Base-by-base conservation (phyloP, 441 rosid species). In the Melastoma candidum region DNA sequence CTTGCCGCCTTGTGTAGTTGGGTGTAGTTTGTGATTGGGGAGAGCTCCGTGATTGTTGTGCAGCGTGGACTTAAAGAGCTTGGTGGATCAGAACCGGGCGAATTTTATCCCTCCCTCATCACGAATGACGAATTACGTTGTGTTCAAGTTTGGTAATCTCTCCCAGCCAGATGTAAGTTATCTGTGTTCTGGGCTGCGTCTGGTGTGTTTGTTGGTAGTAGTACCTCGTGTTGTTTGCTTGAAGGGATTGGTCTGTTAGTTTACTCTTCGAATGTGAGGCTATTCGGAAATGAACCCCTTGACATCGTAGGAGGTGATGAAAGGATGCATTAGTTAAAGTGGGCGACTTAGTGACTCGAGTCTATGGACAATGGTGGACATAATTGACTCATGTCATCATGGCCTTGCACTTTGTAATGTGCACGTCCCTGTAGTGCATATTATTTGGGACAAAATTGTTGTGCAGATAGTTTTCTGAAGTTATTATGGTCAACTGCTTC, bases 11-110 rank as follows among this genome's bases (percentile, higher is more conserved):
- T 39, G 56, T 10, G 14, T 2, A 13, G 27, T 53, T 51, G 27
- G 12, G 32, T 39, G 17, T 17, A 29, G 26, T 26, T 45, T 25
- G 17, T 29, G 39, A 12, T 24, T 56, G 29, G 24, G 12, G 17
- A 24, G 49, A 47, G 48, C 41, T 57, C 4, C 25, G 48, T 44
- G n/a, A 52, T 68, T 36, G 51, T 60, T 52, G 13, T 62, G 69
- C 78, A 92, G 98, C 62, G 96, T 92, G 77, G 90, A 92, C 77
- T 80, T 92, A 89, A 87, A 71, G 74, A 58, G 89, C 67, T 73
- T 92, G 59, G 79, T 85, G 71, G 96, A 83, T 45, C 84, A 76
- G 71, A 87, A 87, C 83, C 87, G 68, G 61, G 79, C 69, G 58
- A 92, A 80, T 71, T 85, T 82, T 53, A 83, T 92, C 51, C 98